Percentiles rank a stretch among this genome's conserved stretches.
Conservation (phyloP, 2,329 filamentous ascomycete species). For the Alternaria metachromatica region DNA sequence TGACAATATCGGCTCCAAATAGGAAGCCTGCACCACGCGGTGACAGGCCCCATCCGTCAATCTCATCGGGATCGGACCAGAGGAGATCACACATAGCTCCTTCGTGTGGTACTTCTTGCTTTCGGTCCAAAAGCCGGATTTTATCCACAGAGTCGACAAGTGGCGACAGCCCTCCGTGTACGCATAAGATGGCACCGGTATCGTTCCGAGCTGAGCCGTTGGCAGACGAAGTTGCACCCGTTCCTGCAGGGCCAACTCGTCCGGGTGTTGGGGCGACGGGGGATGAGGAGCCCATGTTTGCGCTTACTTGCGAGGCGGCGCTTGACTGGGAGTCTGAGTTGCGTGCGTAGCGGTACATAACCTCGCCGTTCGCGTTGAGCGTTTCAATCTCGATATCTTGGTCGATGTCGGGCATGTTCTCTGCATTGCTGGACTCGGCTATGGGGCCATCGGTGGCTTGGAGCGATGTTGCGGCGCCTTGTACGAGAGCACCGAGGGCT, state of each 20-base stretch:
- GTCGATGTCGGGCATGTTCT: slow-evolving; percentile 60
- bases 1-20: slow-evolving; percentile 94
- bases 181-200: slow-evolving; percentile 78
- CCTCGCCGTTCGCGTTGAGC: slow-evolving; percentile 79
- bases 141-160: slow-evolving; percentile 94
- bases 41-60: slow-evolving; percentile 94
- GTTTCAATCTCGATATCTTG: slow-evolving; percentile 92
- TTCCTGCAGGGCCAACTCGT: slow-evolving; percentile 76
- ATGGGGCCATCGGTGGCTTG: slow-evolving; percentile 65
- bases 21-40: slow-evolving; percentile 94
- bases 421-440: slow-evolving; percentile 58
- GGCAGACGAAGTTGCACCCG: slow-evolving; percentile 76
- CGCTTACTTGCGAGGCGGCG: slow-evolving; percentile 39
- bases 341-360: slow-evolving; percentile 75
- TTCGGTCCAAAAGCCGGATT: slow-evolving; percentile 88
- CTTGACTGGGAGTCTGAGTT: slow-evolving; percentile 48
- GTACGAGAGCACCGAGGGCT: slow-evolving; percentile 84
- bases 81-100: slow-evolving; percentile 98
- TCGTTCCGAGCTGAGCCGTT: slow-evolving; percentile 62
- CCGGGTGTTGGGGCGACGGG: slow-evolving; percentile 51
- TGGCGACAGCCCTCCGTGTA: slow-evolving; percentile 91
- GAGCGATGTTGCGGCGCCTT: slow-evolving; percentile 77
- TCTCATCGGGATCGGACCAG: slow-evolving; percentile 98
- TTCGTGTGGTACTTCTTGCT: slow-evolving; percentile 98
- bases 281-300: slow-evolving; percentile 44